Evolutionary conservation across 192 early-diverging fungal species (phyloP).

Genomic region (Coemansia sp.): DNA sequence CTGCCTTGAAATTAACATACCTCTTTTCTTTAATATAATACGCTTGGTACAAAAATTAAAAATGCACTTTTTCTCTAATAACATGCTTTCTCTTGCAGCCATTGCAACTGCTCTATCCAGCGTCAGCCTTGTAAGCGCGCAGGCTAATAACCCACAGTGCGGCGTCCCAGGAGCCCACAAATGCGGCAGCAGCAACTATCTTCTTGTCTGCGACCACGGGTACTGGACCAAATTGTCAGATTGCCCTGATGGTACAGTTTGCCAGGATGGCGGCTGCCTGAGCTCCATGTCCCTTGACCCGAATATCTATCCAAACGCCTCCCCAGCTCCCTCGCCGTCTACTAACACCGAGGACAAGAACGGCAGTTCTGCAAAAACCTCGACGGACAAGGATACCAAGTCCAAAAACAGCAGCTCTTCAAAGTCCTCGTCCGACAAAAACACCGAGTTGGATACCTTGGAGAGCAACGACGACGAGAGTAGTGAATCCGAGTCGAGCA

Average conservation of each 20-base stretch:
- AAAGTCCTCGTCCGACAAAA: neutral
- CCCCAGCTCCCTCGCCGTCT: neutral
- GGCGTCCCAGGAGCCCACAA: neutral
- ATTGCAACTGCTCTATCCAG: neutral
- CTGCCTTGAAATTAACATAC: too few species aligned
- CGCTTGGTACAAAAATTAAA: too few species aligned
- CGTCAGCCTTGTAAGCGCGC: neutral
- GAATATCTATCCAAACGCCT: neutral
- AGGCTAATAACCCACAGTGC: neutral
- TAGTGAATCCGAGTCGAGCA: neutral
- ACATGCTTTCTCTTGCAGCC: neutral
- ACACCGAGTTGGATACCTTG: neutral
- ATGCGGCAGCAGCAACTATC: neutral
- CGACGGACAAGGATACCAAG: too few species aligned
- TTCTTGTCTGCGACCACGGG: conserved; percentile 8
- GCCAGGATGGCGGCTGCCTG: neutral
- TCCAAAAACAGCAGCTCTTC: too few species aligned
- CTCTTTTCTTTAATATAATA: too few species aligned
- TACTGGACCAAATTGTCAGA: conserved; percentile 4
- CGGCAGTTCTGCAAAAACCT: too few species aligned
- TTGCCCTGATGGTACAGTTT: conserved; percentile 6
- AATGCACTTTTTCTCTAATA: neutral
- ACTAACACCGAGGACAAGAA: too few species aligned
- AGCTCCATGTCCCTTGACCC: neutral
- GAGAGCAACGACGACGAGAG: neutral